These are phyloP conservation scores for Juglanconis sp. DNA, from an alignment of 2,329 filamentous ascomycete genomes.

Conservation along the genomic window DNA sequence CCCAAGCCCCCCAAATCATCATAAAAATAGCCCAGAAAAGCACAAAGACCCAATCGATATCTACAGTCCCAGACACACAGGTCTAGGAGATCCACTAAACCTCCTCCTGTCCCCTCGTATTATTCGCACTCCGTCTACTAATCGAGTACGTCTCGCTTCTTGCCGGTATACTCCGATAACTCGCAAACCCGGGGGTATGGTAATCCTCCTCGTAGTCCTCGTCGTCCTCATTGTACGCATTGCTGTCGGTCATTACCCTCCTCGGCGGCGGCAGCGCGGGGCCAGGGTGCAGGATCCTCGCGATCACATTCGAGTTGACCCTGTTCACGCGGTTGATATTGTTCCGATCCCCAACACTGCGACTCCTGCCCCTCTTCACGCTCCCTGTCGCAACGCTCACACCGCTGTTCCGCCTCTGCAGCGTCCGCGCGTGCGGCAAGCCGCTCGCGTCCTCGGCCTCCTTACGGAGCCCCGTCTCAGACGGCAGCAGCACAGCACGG, in stretches of 20 bases:
- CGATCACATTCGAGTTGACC: conserved; percentile 41
- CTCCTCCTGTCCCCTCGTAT: conserved; percentile 12
- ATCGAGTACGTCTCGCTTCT: conserved; percentile 16
- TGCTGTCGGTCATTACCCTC: conserved; percentile 2
- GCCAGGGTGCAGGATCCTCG: conserved; percentile 47
- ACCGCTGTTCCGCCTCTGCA: conserved; percentile 35
- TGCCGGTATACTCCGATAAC: conserved; percentile 8
- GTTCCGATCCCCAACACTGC: conserved; percentile 26
- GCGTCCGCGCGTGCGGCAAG: conserved; percentile 15
- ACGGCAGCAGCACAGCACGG: conserved; percentile 57
- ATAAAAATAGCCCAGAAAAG: neutral
- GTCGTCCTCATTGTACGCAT: conserved; percentile 11
- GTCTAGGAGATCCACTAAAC: neutral
- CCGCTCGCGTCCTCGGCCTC: conserved; percentile 47
- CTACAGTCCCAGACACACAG: neutral
- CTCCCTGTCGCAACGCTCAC: conserved; percentile 27
- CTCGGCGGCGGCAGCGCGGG: conserved; percentile 33
- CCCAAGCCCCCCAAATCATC: neutral
- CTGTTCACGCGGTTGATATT: conserved; percentile 28
- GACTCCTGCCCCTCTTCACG: conserved; percentile 31
- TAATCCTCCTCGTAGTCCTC: neutral
- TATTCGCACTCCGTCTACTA: conserved; percentile 11
- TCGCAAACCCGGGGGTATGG: neutral
- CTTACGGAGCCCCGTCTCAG: conserved; percentile 52
- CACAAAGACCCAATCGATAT: neutral